phyloP scores from a whole-genome alignment of 257 asterid genomes.

The Nemophila menziesii region DNA sequence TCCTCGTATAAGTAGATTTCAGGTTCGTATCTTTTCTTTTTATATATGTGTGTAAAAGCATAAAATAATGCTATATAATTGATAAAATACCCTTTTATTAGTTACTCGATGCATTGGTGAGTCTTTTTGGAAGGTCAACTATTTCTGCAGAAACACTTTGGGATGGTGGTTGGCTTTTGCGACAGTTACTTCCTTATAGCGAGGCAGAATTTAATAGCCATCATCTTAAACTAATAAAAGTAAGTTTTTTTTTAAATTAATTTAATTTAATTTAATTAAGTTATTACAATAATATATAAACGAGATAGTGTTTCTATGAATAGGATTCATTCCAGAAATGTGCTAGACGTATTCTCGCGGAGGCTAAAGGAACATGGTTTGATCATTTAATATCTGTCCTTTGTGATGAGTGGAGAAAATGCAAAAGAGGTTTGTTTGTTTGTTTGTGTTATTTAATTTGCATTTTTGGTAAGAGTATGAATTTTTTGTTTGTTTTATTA shows the following conservation, averaged over 20 bases:
- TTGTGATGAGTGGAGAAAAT: constrained; percentile 92
- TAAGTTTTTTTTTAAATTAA: constrained; percentile 32
- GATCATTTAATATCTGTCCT: constrained; percentile 56
- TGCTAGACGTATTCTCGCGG: constrained; percentile 47
- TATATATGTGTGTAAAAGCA: neutral
- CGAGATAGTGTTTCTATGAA: constrained; percentile 12
- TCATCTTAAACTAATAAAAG: constrained; percentile 63
- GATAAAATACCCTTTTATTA: constrained; percentile 23
- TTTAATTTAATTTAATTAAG: constrained; percentile 10
- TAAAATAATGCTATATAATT: neutral
- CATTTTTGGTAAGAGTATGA: neutral
- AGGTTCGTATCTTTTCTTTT: constrained; percentile 32
- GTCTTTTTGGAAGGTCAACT: constrained; percentile 81
- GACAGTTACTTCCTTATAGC: constrained; percentile 85
- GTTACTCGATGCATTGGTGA: constrained; percentile 95
- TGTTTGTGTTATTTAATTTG: neutral
- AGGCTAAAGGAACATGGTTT: constrained; percentile 81
- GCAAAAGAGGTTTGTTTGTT: constrained; percentile 68
- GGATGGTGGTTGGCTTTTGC: constrained; percentile 99
- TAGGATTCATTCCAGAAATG: constrained; percentile 60
- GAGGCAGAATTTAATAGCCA: constrained; percentile 61
- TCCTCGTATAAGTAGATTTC: constrained; percentile 59
- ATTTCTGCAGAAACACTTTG: constrained; percentile 92
- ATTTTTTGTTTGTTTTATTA: constrained; percentile 14
- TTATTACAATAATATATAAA: constrained; percentile 15